phyloP scores from a whole-genome alignment of 306 rosid species.

The Calophaca sinica region DNA sequence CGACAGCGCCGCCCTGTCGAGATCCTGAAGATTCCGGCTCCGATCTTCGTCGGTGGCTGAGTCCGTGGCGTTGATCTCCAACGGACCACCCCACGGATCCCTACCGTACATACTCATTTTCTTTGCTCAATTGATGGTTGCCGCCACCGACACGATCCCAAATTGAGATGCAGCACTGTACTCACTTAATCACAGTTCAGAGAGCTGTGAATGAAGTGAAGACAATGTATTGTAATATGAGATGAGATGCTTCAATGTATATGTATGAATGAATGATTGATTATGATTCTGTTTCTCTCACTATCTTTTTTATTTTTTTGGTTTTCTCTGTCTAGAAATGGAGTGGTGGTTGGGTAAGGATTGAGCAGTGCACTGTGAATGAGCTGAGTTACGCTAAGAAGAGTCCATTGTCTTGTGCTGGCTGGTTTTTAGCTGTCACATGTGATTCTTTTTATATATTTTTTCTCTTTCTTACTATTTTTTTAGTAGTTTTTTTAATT shows the following conservation, averaged over 20 bases:
- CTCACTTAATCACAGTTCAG: no score
- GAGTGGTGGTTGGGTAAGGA: not conserved
- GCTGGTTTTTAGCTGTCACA: conserved; percentile 31
- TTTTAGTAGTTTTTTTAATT: not conserved
- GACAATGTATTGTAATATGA: not conserved
- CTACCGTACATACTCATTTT: conserved; percentile 78
- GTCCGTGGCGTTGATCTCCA: conserved; percentile 92
- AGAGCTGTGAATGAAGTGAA: not conserved
- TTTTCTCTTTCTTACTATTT: not conserved
- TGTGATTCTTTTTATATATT: not conserved
- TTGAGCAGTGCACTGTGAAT: not conserved
- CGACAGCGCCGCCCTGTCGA: conserved; percentile 88
- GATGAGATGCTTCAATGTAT: not conserved
- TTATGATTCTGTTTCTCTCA: not conserved
- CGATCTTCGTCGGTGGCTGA: conserved; percentile 96
- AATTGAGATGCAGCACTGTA: no score
- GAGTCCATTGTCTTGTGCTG: not conserved
- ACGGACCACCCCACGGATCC: conserved; percentile 99
- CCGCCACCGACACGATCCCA: conserved; percentile 32
- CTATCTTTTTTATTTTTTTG: no score
- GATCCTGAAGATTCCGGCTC: conserved; percentile 84
- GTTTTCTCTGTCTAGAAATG: not conserved
- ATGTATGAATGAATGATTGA: not conserved
- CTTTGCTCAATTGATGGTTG: not conserved
- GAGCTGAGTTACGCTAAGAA: not conserved